These are phyloP conservation scores for Nakataea oryzae DNA, from an alignment of 2,329 filamentous ascomycete species.

Conservation along the genomic window DNA sequence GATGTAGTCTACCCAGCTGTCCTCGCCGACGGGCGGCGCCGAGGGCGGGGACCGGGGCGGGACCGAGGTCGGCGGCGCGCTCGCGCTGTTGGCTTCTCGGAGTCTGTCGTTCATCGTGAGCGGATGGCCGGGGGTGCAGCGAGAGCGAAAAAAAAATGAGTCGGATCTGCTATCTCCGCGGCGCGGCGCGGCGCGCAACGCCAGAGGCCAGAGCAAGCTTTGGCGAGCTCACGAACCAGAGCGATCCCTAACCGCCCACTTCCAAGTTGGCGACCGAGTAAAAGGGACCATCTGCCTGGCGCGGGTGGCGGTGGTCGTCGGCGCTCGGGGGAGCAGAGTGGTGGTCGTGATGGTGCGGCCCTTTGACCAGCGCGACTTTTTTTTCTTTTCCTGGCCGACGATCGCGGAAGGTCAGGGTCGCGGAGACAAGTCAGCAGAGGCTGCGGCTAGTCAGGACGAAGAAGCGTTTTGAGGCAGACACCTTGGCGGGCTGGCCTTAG, in stretches of 20 bases:
- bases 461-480: neutral
- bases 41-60: constrained; percentile 8
- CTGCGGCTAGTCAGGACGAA: neutral
- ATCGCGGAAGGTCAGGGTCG: neutral
- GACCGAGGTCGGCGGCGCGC: constrained; percentile 1
- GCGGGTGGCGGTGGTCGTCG: neutral
- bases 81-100: constrained; percentile 1
- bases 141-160: no score
- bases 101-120: constrained; percentile 3
- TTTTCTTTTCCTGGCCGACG: neutral
- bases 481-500: neutral
- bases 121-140: no score
- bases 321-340: neutral
- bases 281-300: neutral
- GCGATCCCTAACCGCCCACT: neutral
- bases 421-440: neutral
- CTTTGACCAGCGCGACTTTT: neutral
- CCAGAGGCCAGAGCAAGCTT: neutral
- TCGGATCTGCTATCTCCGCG: neutral
- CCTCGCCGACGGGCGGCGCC: constrained; percentile 54
- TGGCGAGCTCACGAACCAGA: neutral
- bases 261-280: neutral
- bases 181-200: neutral
- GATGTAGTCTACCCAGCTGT: constrained; percentile 67
- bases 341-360: neutral